Conservation (phyloP, 2,329 filamentous ascomycete genomes). For the Chrysoporthe austroafricana region DNA sequence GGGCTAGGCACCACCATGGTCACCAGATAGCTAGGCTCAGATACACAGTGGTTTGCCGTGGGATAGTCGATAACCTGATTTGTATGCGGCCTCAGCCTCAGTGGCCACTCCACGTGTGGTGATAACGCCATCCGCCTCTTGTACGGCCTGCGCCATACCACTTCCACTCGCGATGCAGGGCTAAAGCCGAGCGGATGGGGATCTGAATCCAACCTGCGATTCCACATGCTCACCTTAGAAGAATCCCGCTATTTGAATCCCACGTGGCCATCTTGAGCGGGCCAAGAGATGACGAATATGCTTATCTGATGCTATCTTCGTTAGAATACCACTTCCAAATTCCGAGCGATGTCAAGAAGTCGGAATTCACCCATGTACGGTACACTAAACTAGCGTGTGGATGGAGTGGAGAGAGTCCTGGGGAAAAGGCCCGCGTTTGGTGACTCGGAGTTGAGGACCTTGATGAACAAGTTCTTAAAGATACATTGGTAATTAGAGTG, state of each 20-base stretch:
- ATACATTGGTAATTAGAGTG: too few relatives aligned
- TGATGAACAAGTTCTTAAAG: too few relatives aligned
- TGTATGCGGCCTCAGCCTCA: too few relatives aligned
- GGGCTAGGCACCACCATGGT: constrained; percentile 9
- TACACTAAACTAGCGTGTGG: neutral
- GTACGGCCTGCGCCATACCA: too few relatives aligned
- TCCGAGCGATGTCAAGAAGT: neutral
- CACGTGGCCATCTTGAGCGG: neutral
- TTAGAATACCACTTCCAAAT: neutral
- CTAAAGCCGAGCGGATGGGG: neutral
- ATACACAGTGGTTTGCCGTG: too few relatives aligned
- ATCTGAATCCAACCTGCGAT: neutral
- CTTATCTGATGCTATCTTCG: neutral
- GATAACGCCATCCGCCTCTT: too few relatives aligned
- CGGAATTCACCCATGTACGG: neutral
- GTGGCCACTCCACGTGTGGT: too few relatives aligned
- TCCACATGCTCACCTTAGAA: neutral
- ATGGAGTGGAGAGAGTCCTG: too few relatives aligned
- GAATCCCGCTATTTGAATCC: neutral
- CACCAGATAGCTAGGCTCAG: neutral
- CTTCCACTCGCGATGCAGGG: too few relatives aligned
- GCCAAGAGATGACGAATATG: neutral
- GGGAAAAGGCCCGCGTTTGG: too few relatives aligned
- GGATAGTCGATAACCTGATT: too few relatives aligned
- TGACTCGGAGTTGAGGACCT: too few relatives aligned